Percentiles rank a stretch among this genome's conserved stretches.
phyloP scores from a whole-genome alignment of 306 rosid genomes.

The Aeschynomene evenia region DNA sequence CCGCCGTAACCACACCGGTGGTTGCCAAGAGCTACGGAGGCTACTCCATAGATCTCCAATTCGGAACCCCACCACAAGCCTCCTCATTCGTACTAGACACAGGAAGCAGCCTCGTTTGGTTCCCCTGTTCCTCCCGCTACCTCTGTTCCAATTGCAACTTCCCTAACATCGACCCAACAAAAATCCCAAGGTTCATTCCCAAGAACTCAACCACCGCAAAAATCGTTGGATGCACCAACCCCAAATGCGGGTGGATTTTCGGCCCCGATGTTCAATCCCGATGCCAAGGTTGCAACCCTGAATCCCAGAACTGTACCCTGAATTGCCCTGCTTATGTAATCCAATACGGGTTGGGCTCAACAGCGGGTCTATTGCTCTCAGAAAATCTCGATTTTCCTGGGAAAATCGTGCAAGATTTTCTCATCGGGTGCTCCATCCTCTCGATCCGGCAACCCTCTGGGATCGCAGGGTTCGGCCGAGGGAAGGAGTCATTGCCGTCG shows the following conservation, averaged over 20 bases:
- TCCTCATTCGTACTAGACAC: conserved; percentile 66
- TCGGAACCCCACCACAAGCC: conserved; percentile 82
- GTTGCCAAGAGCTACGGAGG: conserved; percentile 72
- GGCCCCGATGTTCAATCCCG: conserved; percentile 47
- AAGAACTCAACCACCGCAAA: conserved; percentile 56
- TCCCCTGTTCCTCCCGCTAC: conserved; percentile 81
- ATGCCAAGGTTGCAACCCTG: conserved; percentile 43
- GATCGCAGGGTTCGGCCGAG: conserved; percentile 91
- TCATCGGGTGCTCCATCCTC: conserved; percentile 78
- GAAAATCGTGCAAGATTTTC: conserved; percentile 39
- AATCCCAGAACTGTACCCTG: conserved; percentile 40
- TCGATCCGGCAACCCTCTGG: conserved; percentile 77
- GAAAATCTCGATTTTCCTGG: conserved; percentile 60
- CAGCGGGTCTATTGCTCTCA: conserved; percentile 58
- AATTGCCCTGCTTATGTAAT: conserved; percentile 61
- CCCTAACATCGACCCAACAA: conserved; percentile 49
- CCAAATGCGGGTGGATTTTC: conserved; percentile 67
- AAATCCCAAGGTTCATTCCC: conserved; percentile 62
- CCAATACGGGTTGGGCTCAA: conserved; percentile 77
- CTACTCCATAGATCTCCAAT: conserved; percentile 62
- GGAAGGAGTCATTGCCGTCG: conserved; percentile 64
- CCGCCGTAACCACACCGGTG: conserved; percentile 31
- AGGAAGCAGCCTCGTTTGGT: conserved; percentile 87
- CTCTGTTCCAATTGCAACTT: conserved; percentile 64
- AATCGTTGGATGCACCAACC: conserved; percentile 63